Conservation (phyloP, 371 early-diverging fungal species). For the Mortierella sp. region DNA sequence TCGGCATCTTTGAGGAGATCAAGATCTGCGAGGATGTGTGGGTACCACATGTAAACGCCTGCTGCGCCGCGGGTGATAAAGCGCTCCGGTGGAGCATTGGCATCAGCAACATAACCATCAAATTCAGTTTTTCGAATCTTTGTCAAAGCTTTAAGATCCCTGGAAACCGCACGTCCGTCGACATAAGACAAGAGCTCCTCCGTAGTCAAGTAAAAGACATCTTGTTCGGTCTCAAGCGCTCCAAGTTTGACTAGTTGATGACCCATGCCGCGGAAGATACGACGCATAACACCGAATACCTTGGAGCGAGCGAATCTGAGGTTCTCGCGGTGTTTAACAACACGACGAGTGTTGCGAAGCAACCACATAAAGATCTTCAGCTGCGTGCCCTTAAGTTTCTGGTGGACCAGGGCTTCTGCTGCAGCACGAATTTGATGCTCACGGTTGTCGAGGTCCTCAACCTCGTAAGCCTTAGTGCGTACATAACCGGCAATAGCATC, state of each 20-base stretch:
- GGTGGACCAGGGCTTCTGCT: constrained; percentile 49
- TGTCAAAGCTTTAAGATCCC: constrained; percentile 52
- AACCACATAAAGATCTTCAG: constrained; percentile 49
- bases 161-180: constrained; percentile 54
- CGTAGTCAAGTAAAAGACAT: constrained; percentile 51
- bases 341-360: constrained; percentile 54
- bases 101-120: constrained; percentile 41
- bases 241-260: constrained; percentile 39
- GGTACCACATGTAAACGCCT: constrained; percentile 57
- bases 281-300: constrained; percentile 56
- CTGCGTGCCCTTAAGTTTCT: constrained; percentile 53
- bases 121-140: constrained; percentile 47
- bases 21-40: constrained; percentile 52
- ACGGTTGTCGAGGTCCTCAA: constrained; percentile 53
- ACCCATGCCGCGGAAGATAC: constrained; percentile 56
- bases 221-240: constrained; percentile 40
- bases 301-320: constrained; percentile 54
- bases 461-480: constrained; percentile 52
- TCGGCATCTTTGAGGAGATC: constrained; percentile 55
- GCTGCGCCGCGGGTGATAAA: constrained; percentile 55
- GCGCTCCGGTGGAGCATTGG: constrained; percentile 52
- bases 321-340: constrained; percentile 56
- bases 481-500: constrained; percentile 51
- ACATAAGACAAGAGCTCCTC: constrained; percentile 53
- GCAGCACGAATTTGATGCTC: constrained; percentile 54